phyloP scores from a whole-genome alignment of 73 alveolate species.

The Paramecium primaurelia region DNA sequence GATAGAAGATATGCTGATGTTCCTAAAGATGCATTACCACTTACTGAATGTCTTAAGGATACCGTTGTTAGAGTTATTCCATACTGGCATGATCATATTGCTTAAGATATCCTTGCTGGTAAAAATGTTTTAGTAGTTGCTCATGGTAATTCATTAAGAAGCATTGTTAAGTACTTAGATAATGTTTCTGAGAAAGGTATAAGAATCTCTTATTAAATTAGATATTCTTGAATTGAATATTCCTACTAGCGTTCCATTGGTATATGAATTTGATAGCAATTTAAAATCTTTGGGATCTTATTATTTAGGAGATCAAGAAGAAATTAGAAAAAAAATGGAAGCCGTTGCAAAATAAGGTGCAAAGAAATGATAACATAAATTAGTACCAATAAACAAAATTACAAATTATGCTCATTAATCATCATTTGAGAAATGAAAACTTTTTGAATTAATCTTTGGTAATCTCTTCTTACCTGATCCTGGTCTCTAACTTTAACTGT shows the following conservation, averaged over 20 bases:
- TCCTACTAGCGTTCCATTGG: conserved; percentile 97
- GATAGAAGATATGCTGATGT: conserved; percentile 73
- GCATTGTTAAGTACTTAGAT: conserved; percentile 95
- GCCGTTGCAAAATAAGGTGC: conserved; percentile 85
- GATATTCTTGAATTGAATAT: conserved; percentile 74
- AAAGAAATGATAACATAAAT: neutral
- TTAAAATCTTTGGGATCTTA: conserved; percentile 84
- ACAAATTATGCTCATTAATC: neutral
- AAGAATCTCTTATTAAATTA: neutral
- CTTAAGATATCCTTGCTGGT: conserved; percentile 86
- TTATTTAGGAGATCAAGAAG: conserved; percentile 71
- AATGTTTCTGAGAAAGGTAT: conserved; percentile 90
- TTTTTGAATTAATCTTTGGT: conserved; percentile 36
- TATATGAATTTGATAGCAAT: conserved; percentile 94
- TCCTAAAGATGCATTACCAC: conserved; percentile 91
- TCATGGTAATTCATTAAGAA: conserved; percentile 97
- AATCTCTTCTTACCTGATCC: conserved; percentile 18
- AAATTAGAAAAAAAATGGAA: conserved; percentile 80
- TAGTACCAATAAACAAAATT: neutral
- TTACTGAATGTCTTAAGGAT: conserved; percentile 92
- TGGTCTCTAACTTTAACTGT: neutral
- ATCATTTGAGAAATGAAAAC: neutral
- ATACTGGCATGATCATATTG: conserved; percentile 91
- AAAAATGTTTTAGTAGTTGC: conserved; percentile 93
- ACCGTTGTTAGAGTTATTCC: conserved; percentile 93